A percentile compares a stretch with the other conserved stretches of the same genome.
phyloP scores from a whole-genome alignment of 2,329 filamentous ascomycete species.

The Epichloe gansuensis region DNA sequence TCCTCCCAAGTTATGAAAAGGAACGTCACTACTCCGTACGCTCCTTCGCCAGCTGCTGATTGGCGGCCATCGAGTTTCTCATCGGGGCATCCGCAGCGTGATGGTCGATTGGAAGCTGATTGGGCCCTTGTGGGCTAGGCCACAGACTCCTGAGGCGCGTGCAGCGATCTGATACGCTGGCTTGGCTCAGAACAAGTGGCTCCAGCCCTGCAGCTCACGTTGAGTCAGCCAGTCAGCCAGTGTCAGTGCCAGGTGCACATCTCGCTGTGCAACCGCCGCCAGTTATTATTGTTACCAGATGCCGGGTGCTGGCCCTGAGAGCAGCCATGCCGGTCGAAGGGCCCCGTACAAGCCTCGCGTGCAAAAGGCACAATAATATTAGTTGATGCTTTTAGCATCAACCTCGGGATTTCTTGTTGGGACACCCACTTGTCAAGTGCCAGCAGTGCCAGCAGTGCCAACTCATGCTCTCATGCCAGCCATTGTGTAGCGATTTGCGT shows the following conservation, averaged over 20 bases:
- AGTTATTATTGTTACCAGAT: too few species aligned
- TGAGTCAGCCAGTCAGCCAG: too few species aligned
- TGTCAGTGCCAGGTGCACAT: too few species aligned
- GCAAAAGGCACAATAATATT: too few species aligned
- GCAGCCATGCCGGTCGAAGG: too few species aligned
- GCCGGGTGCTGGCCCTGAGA: too few species aligned
- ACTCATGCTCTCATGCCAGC: neutral
- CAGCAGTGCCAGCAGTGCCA: neutral
- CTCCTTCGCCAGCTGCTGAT: neutral
- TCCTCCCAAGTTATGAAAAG: neutral
- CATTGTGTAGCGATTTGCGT: too few species aligned
- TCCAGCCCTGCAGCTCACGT: neutral
- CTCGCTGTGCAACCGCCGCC: too few species aligned
- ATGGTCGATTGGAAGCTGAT: neutral
- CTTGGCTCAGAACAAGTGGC: neutral
- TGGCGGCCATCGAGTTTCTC: neutral
- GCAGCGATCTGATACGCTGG: neutral
- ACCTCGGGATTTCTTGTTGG: neutral
- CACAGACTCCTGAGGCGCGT: neutral
- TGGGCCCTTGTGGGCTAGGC: neutral
- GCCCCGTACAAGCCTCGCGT: too few species aligned
- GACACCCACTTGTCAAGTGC: neutral
- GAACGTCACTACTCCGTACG: neutral
- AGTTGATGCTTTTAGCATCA: neutral
- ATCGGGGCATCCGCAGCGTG: neutral